Base-by-base conservation (phyloP, 108 stramenopile species). In the Seminavis robusta region DNA sequence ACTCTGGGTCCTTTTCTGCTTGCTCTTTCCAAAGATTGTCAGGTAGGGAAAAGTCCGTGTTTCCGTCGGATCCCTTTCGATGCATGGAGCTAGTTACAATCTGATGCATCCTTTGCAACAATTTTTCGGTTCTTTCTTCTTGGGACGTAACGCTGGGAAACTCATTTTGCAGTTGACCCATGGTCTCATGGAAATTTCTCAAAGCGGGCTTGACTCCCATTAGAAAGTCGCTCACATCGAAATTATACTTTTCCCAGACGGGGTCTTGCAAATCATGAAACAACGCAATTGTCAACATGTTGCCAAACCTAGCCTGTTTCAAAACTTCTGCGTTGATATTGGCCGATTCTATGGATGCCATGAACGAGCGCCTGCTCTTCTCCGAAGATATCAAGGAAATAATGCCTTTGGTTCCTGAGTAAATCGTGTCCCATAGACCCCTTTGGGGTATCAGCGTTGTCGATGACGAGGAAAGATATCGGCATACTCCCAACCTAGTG, bases 181-280 rank as follows among this genome's bases (percentile, higher is more conserved):
- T 46, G 9, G 61, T 55, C 23, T 69, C 65, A 30, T 85, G 83
- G 56, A 77, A 89, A 25, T 72, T 69, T 52, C 85, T 63, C 36
- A 89, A 49, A 16, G 88, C 83, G 31, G 69, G 82, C 9, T 52
- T 66, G 8, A 73, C 74, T 13, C 83, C 83, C 29, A 65, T 58
- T 54, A 79, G 47, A 30, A 89, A 89, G 23, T 81, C 67, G 5
- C 42, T 37, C 1, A 76, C 43, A 52, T 83, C 59, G 59, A 89
- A 78, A n/a, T 69, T 48, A 33, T 69, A 27, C 7, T 58, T 58
- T 42, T 63, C 57, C 57, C 74, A 79, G 15, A 77, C 58, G 28
- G 83, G 83, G 34, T 69, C 70, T 27, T 75, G 51, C 27, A 89
- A 56, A 47, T 84, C 88, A 33, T 85, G 61, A 43, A 65, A 83